A percentile compares a stretch with the other conserved stretches of the same genome.
Evolutionary conservation across 2,329 filamentous ascomycete species (phyloP).

Genomic region (Hypoxylon sp.): DNA sequence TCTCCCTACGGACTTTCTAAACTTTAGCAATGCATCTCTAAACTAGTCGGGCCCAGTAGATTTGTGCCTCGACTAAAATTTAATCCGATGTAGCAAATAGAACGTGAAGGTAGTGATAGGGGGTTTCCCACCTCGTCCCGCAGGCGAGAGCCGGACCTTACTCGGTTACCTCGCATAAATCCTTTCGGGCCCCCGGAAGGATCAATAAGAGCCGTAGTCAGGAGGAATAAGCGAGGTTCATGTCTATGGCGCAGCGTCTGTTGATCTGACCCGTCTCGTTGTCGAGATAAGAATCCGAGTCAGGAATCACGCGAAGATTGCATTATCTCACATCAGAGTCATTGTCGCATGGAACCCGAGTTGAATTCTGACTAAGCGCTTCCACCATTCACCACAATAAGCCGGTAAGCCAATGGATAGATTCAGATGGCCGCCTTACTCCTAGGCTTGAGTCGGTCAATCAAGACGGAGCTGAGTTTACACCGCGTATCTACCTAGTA

Average conservation of each 20-base stretch:
- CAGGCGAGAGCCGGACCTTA: background rate
- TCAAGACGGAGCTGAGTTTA: background rate
- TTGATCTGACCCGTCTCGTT: background rate
- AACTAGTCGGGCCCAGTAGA: background rate
- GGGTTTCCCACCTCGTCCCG: background rate
- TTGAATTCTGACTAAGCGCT: background rate
- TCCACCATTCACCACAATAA: background rate
- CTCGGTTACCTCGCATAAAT: background rate
- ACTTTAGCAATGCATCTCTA: background rate
- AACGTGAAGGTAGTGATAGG: background rate
- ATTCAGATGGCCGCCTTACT: background rate
- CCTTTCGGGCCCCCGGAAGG: background rate
- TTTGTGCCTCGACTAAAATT: background rate
- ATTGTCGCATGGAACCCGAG: background rate
- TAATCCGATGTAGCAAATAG: background rate
- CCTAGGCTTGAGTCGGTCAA: background rate
- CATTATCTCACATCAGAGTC: slow-evolving; percentile 1
- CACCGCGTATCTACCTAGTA: background rate
- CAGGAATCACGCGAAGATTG: background rate
- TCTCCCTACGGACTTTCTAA: background rate
- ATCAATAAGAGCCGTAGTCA: background rate
- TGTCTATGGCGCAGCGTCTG: background rate
- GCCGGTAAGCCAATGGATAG: background rate
- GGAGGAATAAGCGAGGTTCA: background rate
- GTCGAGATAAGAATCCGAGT: slow-evolving; percentile 5